Percentiles rank a stretch among this genome's conserved stretches.
phyloP scores from a whole-genome alignment of 192 early-diverging fungal genomes.

The Coemansia brasiliensis region DNA sequence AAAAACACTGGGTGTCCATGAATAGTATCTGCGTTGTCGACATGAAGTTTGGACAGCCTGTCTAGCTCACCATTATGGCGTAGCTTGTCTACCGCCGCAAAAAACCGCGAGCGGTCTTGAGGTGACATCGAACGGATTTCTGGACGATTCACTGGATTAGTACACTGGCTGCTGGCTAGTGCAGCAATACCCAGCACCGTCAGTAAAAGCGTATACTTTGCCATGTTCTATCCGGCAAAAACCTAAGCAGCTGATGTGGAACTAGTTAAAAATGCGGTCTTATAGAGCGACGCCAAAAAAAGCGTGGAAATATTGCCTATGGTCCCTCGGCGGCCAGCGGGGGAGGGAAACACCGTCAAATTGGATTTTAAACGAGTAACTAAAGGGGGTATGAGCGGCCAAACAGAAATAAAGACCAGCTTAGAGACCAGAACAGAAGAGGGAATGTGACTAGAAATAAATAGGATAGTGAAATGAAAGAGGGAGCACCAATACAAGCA shows the following conservation, averaged over 20 bases:
- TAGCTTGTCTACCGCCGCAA: conserved; percentile 33
- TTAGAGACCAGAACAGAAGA: conserved; percentile 16
- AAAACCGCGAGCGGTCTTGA: conserved; percentile 48
- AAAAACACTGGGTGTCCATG: conserved; percentile 56
- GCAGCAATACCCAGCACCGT: conserved; percentile 25
- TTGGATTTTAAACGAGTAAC: background rate
- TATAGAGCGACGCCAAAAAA: background rate
- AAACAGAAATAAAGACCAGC: conserved; percentile 28
- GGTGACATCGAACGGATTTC: conserved; percentile 55
- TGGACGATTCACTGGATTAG: conserved; percentile 31
- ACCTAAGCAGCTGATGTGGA: background rate
- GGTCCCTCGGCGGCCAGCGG: conserved; percentile 37
- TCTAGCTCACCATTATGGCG: conserved; percentile 50
- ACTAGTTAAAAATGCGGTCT: conserved; percentile 3
- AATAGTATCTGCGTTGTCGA: conserved; percentile 49
- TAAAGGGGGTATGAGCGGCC: background rate
- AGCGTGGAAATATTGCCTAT: conserved; percentile 6
- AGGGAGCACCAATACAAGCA: conserved; percentile 7
- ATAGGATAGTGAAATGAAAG: conserved; percentile 12
- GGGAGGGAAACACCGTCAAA: conserved; percentile 14
- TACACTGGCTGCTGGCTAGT: conserved; percentile 36
- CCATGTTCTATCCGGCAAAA: conserved; percentile 23
- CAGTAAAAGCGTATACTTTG: conserved; percentile 24
- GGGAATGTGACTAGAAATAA: conserved; percentile 5
- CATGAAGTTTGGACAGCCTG: conserved; percentile 46